Evolutionary conservation across 2,329 filamentous ascomycete species (phyloP), one percentile per base, ranked within the genome.

Genomic region (Pestalotiopsis sp.): DNA sequence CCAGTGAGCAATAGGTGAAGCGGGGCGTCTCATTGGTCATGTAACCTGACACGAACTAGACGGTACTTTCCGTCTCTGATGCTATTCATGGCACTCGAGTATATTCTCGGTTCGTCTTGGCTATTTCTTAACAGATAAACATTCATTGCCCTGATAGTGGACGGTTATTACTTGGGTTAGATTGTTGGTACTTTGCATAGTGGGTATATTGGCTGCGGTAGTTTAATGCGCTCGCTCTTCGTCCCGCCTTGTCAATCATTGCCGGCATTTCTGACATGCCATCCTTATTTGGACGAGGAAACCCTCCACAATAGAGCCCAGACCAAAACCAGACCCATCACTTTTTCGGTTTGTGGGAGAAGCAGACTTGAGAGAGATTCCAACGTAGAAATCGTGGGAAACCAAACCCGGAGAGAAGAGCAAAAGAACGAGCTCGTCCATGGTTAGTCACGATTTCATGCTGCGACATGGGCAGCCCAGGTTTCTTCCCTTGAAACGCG

Each of bases 401-500:
- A 36, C 7, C 31, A 36, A 36, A 36, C 31, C 7, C 31, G 31
- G 31, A 49, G 41, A n/a, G 41, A 49, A 49, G 14, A n/a, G 41
- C 4, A 49, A 49, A 49, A 36, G 31, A n/a, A 49, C 41, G 14
- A 49, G 41, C n/a, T 49, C 41, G 13, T n/a, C n/a, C 41, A n/a
- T 49, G 13, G n/a, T 49, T 49, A 49, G 41, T 49, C 41, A 49
- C 41, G 31, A 49, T n/a, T 14, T 49, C n/a, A 49, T 49, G 31
- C 23, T 58, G 27, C 58, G 17, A 61, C 58, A 31, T 36, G 61
- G 38, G 31, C 17, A 63, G 61, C 36, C 38, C 36, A 63, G 61
- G 61, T 31, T 36, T 25, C 31, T 36, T 36, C 36, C 36, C 61
- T 63, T 63, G 61, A 63, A 63, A 63, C 61, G 27, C 61, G 39